Percentiles rank a stretch among this genome's conserved stretches.
phyloP scores from a whole-genome alignment of 1,139 yeast genomes.

The Hyphopichia buzzinii region DNA sequence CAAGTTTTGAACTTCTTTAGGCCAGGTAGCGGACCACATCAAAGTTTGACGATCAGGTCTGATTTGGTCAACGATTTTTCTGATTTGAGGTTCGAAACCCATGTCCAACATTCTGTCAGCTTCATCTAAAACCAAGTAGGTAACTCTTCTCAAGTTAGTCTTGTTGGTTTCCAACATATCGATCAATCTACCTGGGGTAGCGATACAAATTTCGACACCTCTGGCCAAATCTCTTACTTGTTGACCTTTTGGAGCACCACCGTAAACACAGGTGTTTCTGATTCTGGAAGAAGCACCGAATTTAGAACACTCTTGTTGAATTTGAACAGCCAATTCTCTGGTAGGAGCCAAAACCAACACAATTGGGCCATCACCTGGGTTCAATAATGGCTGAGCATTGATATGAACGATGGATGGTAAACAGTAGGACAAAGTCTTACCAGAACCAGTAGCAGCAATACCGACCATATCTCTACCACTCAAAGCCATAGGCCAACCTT shows the following conservation, averaged over 20 bases:
- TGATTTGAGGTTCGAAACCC: constrained; percentile 97
- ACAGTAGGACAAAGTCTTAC: constrained; percentile 96
- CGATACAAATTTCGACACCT: constrained; percentile 94
- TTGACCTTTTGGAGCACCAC: constrained; percentile 98
- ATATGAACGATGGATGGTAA: constrained; percentile 96
- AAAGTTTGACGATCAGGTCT: constrained; percentile 97
- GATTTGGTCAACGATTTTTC: constrained; percentile 92
- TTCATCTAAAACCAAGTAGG: constrained; percentile 95
- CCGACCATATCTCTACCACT: constrained; percentile 99
- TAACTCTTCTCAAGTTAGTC: constrained; percentile 93
- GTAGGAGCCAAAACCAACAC: constrained; percentile 96
- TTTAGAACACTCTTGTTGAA: constrained; percentile 92
- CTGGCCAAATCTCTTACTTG: constrained; percentile 93
- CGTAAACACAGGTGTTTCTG: constrained; percentile 96
- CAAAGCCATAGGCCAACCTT: constrained; percentile 99
- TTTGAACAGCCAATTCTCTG: constrained; percentile 97
- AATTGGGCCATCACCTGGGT: constrained; percentile 96
- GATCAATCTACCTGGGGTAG: constrained; percentile 97
- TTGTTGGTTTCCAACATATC: constrained; percentile 96
- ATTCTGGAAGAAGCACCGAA: constrained; percentile 90
- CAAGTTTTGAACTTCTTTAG: constrained; percentile 91
- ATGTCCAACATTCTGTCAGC: constrained; percentile 96
- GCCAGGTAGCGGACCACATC: constrained; percentile 99
- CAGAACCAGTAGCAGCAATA: constrained; percentile 98
- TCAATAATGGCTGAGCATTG: constrained; percentile 92